Evolutionary conservation across 2,329 filamentous ascomycete species (phyloP), one percentile per base, ranked within the genome.

Genomic region (Ascochyta koolunga): DNA sequence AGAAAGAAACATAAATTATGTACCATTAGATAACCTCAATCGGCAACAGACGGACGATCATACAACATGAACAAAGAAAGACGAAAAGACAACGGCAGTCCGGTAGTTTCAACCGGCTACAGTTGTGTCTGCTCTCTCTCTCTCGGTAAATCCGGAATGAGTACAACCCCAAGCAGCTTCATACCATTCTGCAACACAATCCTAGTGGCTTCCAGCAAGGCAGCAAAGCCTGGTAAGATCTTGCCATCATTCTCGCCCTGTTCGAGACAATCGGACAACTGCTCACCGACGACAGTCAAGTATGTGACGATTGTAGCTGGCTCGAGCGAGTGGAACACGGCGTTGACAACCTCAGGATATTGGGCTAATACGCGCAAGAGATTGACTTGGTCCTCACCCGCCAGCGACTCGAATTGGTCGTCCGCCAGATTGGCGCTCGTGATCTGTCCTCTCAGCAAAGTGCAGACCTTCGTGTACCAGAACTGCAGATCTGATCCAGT

Each of bases 141-240:
- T 27, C 51, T 56, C 10, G 51, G 44, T 15, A 51, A 9, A 13
- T 58, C 44, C 1, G 51, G 32, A 16, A 66, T 45, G 0, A 65
- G 68, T 2, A 39, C 55, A 16, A 71, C 36, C 2, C 70, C 69
- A 11, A 73, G 63, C 18, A 72, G 31, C 44, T 50, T 65, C 60
- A 73, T 64, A 11, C 66, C 67, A 50, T 69, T 73, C 36, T 67
- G 62, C 25, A 73, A 32, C 10, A 72, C 69, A 13, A 64, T 61
- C 9, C 65, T 57, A 9, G 68, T 63, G 3, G 69, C 65, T 37
- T 68, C 66, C 18, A 67, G 69, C 16, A 73, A 42, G 18, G 62
- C 56, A 19, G 61, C 52, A 18, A 66, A 37, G 6, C 61, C 70
- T 11, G 64, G 55, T 8, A 57, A 59, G 5, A 66, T 37, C 9